Percentiles rank a stretch among this genome's conserved stretches.
Evolutionary conservation across 1,139 yeast species (phyloP).

Genomic region (Geotrichum phurueaensis): DNA sequence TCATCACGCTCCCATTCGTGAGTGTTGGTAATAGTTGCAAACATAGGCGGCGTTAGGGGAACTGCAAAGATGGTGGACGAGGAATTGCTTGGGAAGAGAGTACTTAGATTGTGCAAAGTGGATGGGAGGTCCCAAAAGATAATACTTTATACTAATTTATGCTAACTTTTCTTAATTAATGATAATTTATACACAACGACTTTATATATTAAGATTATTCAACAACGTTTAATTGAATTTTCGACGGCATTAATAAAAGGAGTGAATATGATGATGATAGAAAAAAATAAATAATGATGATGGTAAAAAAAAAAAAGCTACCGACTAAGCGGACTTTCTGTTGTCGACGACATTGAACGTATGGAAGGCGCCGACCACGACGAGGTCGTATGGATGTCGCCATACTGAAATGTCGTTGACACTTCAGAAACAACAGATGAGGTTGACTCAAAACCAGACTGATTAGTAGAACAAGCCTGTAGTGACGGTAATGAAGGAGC

Average conservation of each 20-base stretch:
- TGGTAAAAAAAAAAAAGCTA: not conserved
- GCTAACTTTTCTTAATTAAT: not conserved
- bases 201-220: too few relatives aligned
- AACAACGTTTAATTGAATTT: too few relatives aligned
- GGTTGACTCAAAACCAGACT: not conserved
- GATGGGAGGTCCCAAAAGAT: not conserved
- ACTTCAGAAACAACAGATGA: slow-evolving; percentile 2
- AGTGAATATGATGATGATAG: not conserved
- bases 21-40: slow-evolving; percentile 25
- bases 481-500: slow-evolving; percentile 4
- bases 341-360: slow-evolving; percentile 3
- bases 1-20: slow-evolving; percentile 53
- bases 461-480: slow-evolving; percentile 3
- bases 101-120: not conserved
- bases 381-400: slow-evolving; percentile 4
- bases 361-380: slow-evolving; percentile 7
- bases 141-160: not conserved
- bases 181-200: too few relatives aligned
- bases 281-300: not conserved
- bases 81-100: not conserved
- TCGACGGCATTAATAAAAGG: not conserved
- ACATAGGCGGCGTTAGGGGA: not conserved
- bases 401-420: slow-evolving; percentile 5
- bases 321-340: not conserved
- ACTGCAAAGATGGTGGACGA: not conserved